Evolutionary conservation across 2,329 filamentous ascomycete species (phyloP), one percentile per base, ranked within the genome.

Genomic region (Scorias spongiosa): DNA sequence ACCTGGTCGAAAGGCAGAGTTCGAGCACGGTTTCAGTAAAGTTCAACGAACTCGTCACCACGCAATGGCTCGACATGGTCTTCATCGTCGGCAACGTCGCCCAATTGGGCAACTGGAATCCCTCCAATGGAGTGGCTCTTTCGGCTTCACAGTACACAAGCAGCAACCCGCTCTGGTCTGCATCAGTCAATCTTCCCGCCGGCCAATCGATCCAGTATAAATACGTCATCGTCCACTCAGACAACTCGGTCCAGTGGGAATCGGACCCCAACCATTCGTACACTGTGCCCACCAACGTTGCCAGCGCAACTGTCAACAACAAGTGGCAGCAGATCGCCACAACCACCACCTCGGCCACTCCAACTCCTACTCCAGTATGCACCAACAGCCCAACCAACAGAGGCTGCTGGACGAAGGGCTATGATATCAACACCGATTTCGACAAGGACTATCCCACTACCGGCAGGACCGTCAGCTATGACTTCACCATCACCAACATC

Each of bases 191-290:
- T 1, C 59, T 86, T 12, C 60, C 66, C 0, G 67, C 75, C 0
- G 80, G 79, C 2, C 66, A 67, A 40, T 62, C 59, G 2, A 65
- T 85, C 38, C 54, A 75, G 63, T 52, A 57, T 46, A 84, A 85
- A 65, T 86, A 76, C 56, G 72, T 85, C 52, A 72, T 74, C 41
- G 69, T 80, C 37, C 66, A 67, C 46, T 54, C 60, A 1, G 69
- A 73, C 51, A 74, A 77, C 0, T 64, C 63, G 0, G 61, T 81
- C 8, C 67, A 62, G 2, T 85, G 81, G 80, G 81, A 86, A 64
- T 66, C 63, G 41, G 80, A 80, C 49, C 62, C 66, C 4, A 67
- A 70, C 47, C 58, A 64, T 26, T 53, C 45, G 20, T 68, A 62
- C 46, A 65, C 59, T 0, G 64, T 70, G 14, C 60, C 63, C 1